Base-by-base conservation (phyloP, 805 yeast genomes). In the Kodamaea jinghongensis region DNA sequence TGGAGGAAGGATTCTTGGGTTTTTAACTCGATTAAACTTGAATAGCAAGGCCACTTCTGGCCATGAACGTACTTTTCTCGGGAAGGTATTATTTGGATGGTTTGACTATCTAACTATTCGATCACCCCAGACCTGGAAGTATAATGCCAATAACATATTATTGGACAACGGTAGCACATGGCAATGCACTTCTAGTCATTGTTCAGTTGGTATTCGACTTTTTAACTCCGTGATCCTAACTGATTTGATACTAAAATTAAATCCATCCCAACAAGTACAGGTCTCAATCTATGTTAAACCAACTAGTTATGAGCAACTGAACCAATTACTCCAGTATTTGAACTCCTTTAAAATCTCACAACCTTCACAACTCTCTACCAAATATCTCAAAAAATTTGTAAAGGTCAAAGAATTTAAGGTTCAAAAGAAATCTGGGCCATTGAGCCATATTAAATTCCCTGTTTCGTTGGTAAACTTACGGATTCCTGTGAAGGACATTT, bases 1-100 rank as follows among this genome's bases (percentile, higher is more conserved):
- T 3, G 73, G 72, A 2, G 46, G 72, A 0, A 48, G 73, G 36
- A 64, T 68, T 4, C 48, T 69, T 12, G 74, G 75, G 2, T 69
- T 65, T 35, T 50, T 68, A 16, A 68, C 73, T 6, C 31, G 29
- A 10, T 17, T 36, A 9, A 23, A 40, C 15, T 22, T 43, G 34
- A 46, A 55, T n/a, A 52, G 55, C 1, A 47, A 56, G 3, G 30
- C 36, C 10, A 42, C 38, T 1, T 25, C 47, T 2, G 23, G 23
- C 5, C 8, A 5, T 20, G 23, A 8, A 8, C 54, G 52, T 27
- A 48, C 63, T 2, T 31, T 63, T 1, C 31, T 43, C 4, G 44
- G 71, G 3, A 60, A 51, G 32, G 10, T 65, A 4, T 54, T 66
- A 12, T 45, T 63, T 17, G 74, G 75, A 1, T 68, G 73, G 73